Percentiles rank a stretch among this genome's conserved stretches.
Conservation (phyloP, 176 grass and related monocot genomes). For the Lolium rigidum region DNA sequence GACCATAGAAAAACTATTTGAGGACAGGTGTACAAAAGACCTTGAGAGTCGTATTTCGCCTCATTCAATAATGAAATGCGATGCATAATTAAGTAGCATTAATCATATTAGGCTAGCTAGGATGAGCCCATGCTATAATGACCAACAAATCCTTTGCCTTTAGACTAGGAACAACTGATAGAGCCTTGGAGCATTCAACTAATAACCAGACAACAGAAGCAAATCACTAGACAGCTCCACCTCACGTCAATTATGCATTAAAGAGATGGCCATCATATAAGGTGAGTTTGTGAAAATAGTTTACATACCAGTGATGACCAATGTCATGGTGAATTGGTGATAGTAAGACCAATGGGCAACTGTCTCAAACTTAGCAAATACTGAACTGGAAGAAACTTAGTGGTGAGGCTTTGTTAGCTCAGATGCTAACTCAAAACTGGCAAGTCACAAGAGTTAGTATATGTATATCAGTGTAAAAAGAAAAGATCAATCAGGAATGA, state of each 20-base stretch:
- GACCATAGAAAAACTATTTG: constrained; percentile 36
- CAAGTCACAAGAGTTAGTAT: constrained; percentile 24
- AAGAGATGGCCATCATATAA: constrained; percentile 12
- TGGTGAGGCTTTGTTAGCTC: not conserved
- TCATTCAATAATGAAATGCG: constrained; percentile 51
- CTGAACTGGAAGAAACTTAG: constrained; percentile 14
- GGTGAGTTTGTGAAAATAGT: constrained; percentile 29
- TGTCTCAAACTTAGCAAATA: constrained; percentile 11
- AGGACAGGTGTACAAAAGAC: constrained; percentile 40
- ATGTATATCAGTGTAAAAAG: constrained; percentile 26
- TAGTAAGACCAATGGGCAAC: constrained; percentile 10
- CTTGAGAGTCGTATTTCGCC: constrained; percentile 27
- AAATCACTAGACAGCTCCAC: constrained; percentile 33
- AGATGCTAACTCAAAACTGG: constrained; percentile 26
- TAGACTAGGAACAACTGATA: constrained; percentile 38
- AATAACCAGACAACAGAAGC: constrained; percentile 38
- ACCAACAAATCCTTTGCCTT: constrained; percentile 37
- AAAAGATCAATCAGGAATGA: constrained; percentile 31
- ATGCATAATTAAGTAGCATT: constrained; percentile 43
- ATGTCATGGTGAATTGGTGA: not conserved
- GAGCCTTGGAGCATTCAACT: constrained; percentile 36
- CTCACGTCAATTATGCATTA: constrained; percentile 32
- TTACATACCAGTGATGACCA: not conserved
- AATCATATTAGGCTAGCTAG: constrained; percentile 48
- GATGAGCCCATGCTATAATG: constrained; percentile 48